Conservation (phyloP, 306 rosid species). For the Prinsepia uniflora region DNA sequence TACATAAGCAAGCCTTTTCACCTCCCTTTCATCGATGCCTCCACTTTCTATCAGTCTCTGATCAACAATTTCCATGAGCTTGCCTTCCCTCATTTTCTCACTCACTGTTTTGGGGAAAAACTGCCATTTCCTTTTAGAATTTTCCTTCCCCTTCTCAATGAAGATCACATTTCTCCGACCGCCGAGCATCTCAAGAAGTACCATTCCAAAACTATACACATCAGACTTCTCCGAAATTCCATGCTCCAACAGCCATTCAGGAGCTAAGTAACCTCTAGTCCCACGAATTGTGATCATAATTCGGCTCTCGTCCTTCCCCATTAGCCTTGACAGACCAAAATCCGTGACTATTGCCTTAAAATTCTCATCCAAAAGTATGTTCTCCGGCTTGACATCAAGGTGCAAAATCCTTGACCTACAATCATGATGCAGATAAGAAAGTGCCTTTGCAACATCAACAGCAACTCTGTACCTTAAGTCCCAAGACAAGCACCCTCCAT, state of each 20-base stretch:
- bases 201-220: conserved; percentile 86
- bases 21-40: conserved; percentile 55
- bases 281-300: conserved; percentile 72
- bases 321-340: conserved; percentile 77
- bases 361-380: conserved; percentile 70
- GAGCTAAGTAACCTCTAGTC: conserved; percentile 86
- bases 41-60: conserved; percentile 39
- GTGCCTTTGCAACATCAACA: conserved; percentile 69
- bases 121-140: conserved; percentile 43
- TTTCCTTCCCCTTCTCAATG: conserved; percentile 33
- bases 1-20: conserved; percentile 48
- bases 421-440: conserved; percentile 77
- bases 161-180: conserved; percentile 61
- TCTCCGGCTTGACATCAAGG: conserved; percentile 91
- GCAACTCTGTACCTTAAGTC: conserved; percentile 59
- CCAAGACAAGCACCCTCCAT: conserved; percentile 72
- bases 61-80: conserved; percentile 71
- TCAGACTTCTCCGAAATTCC: conserved; percentile 87
- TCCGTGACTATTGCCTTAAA: conserved; percentile 58
- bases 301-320: conserved; percentile 65
- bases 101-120: conserved; percentile 66
- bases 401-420: conserved; percentile 74
- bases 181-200: conserved; percentile 76
- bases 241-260: conserved; percentile 80
- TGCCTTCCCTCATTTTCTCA: conserved; percentile 64